phyloP scores from a whole-genome alignment of 2,329 filamentous ascomycete species.

The Neonectria faginata region DNA sequence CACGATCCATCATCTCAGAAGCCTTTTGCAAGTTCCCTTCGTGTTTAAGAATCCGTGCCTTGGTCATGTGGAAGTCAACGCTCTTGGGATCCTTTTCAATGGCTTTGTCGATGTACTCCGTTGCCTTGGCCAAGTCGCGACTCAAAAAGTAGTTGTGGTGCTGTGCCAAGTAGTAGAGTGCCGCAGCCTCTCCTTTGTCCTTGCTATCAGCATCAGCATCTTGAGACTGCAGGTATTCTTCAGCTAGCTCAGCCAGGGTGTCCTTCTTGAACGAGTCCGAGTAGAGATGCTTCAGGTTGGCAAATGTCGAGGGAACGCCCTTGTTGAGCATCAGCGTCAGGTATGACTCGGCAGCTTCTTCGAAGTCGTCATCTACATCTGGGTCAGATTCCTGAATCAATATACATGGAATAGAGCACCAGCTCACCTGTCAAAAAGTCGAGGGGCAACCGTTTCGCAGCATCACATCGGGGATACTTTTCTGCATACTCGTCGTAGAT shows the following conservation, averaged over 20 bases:
- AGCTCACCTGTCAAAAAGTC: conserved; percentile 82
- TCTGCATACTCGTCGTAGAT: conserved; percentile 82
- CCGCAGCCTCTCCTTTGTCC: conserved; percentile 78
- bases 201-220: conserved; percentile 61
- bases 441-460: conserved; percentile 85
- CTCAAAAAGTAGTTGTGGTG: conserved; percentile 95
- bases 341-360: conserved; percentile 80
- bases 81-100: conserved; percentile 82
- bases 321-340: conserved; percentile 87
- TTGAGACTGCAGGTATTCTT: conserved; percentile 77
- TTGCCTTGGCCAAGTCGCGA: conserved; percentile 84
- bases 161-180: conserved; percentile 93
- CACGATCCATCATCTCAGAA: conserved; percentile 87
- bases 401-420: not conserved
- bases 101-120: conserved; percentile 84
- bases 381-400: conserved; percentile 34
- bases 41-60: conserved; percentile 95
- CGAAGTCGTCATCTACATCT: conserved; percentile 79
- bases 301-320: conserved; percentile 95
- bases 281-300: conserved; percentile 96
- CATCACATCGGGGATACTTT: conserved; percentile 86
- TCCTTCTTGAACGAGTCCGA: conserved; percentile 80
- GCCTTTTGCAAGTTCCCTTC: conserved; percentile 83
- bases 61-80: conserved; percentile 94
- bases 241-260: conserved; percentile 79